A percentile compares a stretch with the other conserved stretches of the same genome.
phyloP scores from a whole-genome alignment of 352 stramenopile genomes.

The Phytophthora brassicae region DNA sequence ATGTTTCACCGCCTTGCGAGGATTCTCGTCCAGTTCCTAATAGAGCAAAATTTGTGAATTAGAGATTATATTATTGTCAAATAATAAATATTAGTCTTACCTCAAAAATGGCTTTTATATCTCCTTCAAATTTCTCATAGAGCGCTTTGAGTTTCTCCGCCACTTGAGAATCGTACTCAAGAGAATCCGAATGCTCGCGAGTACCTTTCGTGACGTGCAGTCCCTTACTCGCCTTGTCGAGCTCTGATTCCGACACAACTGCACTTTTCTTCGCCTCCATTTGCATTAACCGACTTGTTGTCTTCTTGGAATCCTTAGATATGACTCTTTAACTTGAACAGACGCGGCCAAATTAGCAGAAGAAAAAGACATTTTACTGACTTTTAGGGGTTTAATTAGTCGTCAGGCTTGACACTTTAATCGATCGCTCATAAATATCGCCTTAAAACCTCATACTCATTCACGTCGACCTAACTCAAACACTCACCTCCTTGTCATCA shows the following conservation, averaged over 20 bases:
- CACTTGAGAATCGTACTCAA: constrained; percentile 65
- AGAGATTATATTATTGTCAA: too few species aligned
- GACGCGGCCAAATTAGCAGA: constrained; percentile 20
- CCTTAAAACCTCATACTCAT: constrained; percentile 17
- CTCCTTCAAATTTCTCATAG: constrained; percentile 66
- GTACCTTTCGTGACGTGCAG: constrained; percentile 62
- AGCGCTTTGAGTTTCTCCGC: constrained; percentile 54
- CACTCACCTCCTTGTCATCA: constrained; percentile 7
- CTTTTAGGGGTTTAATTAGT: constrained; percentile 18
- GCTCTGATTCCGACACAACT: constrained; percentile 53
- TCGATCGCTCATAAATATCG: constrained; percentile 33
- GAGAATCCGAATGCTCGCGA: constrained; percentile 66
- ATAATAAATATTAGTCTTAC: constrained; percentile 10
- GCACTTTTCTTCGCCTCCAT: constrained; percentile 68
- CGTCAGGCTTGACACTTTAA: constrained; percentile 7
- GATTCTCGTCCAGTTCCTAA: constrained; percentile 74
- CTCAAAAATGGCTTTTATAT: constrained; percentile 71
- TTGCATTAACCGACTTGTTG: neutral
- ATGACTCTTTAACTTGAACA: constrained; percentile 18
- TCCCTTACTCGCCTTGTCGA: constrained; percentile 63
- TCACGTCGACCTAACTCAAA: constrained; percentile 14
- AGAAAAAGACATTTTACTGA: neutral
- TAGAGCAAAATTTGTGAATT: neutral
- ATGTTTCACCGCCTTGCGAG: constrained; percentile 78
- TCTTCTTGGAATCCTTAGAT: neutral